Conservation (phyloP, 83 land plant species). For the Thuja plicata region DNA sequence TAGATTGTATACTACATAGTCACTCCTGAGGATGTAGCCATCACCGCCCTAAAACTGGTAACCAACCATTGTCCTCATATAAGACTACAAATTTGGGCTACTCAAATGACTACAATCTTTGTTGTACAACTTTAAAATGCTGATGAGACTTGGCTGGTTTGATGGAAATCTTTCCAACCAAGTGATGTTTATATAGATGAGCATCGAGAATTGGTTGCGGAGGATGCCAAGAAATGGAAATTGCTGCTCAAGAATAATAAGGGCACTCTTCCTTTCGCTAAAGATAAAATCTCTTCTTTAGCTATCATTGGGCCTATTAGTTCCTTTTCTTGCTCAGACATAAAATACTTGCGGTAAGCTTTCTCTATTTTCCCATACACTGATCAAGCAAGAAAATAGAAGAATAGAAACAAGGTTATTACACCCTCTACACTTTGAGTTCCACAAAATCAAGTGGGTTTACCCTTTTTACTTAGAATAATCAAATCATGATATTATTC, state of each 20-base stretch:
- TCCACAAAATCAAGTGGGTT: too few species aligned
- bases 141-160: constrained; percentile 74
- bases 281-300: constrained; percentile 38
- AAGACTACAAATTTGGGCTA: background rate
- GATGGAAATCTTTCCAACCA: constrained; percentile 73
- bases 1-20: constrained; percentile 69
- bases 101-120: constrained; percentile 29
- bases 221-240: constrained; percentile 77
- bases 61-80: background rate
- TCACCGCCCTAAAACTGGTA: constrained; percentile 54
- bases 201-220: constrained; percentile 66
- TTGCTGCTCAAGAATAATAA: constrained; percentile 66
- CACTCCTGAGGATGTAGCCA: constrained; percentile 76
- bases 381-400: too few species aligned
- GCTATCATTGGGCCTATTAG: constrained; percentile 91
- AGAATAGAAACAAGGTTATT: too few species aligned
- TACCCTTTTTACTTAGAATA: too few species aligned
- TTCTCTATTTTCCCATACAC: too few species aligned
- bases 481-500: too few species aligned
- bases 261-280: constrained; percentile 46
- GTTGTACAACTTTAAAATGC: constrained; percentile 36
- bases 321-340: too few species aligned
- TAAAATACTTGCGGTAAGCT: too few species aligned
- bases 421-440: too few species aligned
- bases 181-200: constrained; percentile 68